Percentiles rank a stretch among this genome's conserved stretches.
Conservation (phyloP, 2,329 filamentous ascomycete species). For the Aspergillus pseudonomiae region DNA sequence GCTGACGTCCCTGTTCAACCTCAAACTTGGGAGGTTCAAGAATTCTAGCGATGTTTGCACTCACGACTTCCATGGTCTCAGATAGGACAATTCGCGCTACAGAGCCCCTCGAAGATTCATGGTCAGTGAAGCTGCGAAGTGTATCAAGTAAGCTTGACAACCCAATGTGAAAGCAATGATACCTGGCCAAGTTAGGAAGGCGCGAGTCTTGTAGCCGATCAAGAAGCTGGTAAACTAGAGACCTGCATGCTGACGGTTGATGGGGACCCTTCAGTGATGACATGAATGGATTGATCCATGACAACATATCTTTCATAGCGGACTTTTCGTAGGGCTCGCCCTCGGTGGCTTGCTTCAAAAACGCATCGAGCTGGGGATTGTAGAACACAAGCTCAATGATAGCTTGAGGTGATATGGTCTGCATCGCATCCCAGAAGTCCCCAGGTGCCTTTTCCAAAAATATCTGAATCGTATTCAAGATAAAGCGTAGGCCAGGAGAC, state of each 20-base stretch:
- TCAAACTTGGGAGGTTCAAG: constrained; percentile 59
- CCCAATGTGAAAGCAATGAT: constrained; percentile 51
- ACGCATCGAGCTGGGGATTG: constrained; percentile 67
- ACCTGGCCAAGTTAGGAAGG: constrained; percentile 46
- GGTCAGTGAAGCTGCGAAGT: constrained; percentile 51
- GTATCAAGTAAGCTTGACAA: constrained; percentile 50
- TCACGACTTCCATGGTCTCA: constrained; percentile 52
- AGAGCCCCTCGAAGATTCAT: constrained; percentile 48
- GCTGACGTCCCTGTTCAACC: constrained; percentile 50
- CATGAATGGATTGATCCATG: constrained; percentile 79
- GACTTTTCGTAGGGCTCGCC: constrained; percentile 57
- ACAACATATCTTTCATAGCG: constrained; percentile 66
- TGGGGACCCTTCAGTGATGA: constrained; percentile 75
- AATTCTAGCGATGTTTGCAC: constrained; percentile 56
- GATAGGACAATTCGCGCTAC: constrained; percentile 52
- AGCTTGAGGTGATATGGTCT: constrained; percentile 75
- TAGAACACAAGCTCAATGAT: constrained; percentile 83
- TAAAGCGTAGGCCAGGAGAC: constrained; percentile 65
- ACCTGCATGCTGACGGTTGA: constrained; percentile 76
- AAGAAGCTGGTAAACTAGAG: constrained; percentile 76
- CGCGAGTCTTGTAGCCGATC: constrained; percentile 53
- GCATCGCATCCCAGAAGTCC: constrained; percentile 87
- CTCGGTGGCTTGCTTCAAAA: constrained; percentile 54
- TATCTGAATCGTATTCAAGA: constrained; percentile 70
- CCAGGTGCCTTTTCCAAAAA: constrained; percentile 75